phyloP scores from a whole-genome alignment of 2,329 filamentous ascomycete genomes.

The Colletotrichum liriopes region DNA sequence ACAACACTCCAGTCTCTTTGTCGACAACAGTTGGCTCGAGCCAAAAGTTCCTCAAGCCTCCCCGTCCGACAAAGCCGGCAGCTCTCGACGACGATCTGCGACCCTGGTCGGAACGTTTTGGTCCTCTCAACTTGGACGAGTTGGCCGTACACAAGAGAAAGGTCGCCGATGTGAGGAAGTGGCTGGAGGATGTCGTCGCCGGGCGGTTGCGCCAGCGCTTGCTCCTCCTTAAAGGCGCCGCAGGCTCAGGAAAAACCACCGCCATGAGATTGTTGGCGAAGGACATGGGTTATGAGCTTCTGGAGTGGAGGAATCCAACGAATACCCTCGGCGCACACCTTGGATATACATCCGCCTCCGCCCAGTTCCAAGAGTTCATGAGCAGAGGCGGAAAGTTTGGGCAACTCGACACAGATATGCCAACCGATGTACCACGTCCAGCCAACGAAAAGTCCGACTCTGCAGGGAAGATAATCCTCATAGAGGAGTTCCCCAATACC shows the following conservation, averaged over 20 bases:
- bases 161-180: conserved; percentile 85
- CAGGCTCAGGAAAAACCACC: conserved; percentile 93
- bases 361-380: conserved; percentile 94
- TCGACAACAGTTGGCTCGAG: conserved; percentile 54
- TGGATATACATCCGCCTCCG: conserved; percentile 78
- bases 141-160: conserved; percentile 96
- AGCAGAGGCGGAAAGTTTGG: conserved; percentile 85
- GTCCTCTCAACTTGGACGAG: conserved; percentile 82
- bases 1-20: conserved; percentile 45
- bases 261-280: conserved; percentile 85
- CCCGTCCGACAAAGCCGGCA: conserved; percentile 50
- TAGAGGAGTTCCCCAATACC: conserved; percentile 88
- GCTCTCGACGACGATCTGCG: conserved; percentile 69
- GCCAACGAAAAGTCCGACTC: conserved; percentile 44
- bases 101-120: conserved; percentile 92
- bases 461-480: conserved; percentile 74
- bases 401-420: conserved; percentile 69
- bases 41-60: conserved; percentile 68
- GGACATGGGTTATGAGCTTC: conserved; percentile 81
- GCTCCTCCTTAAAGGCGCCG: conserved; percentile 89
- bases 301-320: conserved; percentile 93
- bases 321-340: conserved; percentile 70
- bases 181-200: conserved; percentile 82
- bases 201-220: conserved; percentile 79
- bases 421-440: conserved; percentile 23